Conservation (phyloP, 768 basidiomycete species). For the Xerocomus brunneocitrinus region DNA sequence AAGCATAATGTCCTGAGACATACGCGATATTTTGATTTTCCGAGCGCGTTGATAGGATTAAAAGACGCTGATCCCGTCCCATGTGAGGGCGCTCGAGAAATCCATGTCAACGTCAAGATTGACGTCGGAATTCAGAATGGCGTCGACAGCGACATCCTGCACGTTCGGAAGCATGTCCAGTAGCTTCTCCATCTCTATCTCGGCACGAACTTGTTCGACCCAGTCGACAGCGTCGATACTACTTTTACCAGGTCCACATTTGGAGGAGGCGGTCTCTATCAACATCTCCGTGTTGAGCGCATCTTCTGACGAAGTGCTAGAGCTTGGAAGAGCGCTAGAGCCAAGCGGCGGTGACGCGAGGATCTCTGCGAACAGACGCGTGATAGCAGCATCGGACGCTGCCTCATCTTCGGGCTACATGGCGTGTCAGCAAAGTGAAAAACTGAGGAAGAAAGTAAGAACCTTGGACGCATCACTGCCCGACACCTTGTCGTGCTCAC, state of each 20-base stretch:
- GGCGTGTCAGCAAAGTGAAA: slow-evolving; percentile 18
- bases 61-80: slow-evolving; percentile 28
- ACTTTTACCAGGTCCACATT: slow-evolving; percentile 17
- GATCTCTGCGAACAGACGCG: slow-evolving; percentile 33
- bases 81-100: slow-evolving; percentile 24
- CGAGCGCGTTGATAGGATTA: slow-evolving; percentile 16
- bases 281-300: slow-evolving; percentile 22
- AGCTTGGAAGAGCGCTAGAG: slow-evolving; percentile 29
- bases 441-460: slow-evolving; percentile 17
- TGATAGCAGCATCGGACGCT: slow-evolving; percentile 37
- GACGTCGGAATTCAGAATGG: slow-evolving; percentile 16
- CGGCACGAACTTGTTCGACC: slow-evolving; percentile 30
- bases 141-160: slow-evolving; percentile 26
- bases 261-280: slow-evolving; percentile 9
- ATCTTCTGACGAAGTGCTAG: slow-evolving; percentile 32
- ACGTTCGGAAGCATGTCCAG: slow-evolving; percentile 47
- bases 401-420: slow-evolving; percentile 47
- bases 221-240: slow-evolving; percentile 22
- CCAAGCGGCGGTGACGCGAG: slow-evolving; percentile 32
- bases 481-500: slow-evolving; percentile 15
- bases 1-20: slow-evolving; percentile 8
- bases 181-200: slow-evolving; percentile 59
- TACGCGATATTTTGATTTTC: slow-evolving; percentile 14
- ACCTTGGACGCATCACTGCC: slow-evolving; percentile 34
- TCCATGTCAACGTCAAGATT: slow-evolving; percentile 25